Evolutionary conservation across 2,329 filamentous ascomycete species (phyloP), one percentile per base, ranked within the genome.

Genomic region (Endothia cerciana): DNA sequence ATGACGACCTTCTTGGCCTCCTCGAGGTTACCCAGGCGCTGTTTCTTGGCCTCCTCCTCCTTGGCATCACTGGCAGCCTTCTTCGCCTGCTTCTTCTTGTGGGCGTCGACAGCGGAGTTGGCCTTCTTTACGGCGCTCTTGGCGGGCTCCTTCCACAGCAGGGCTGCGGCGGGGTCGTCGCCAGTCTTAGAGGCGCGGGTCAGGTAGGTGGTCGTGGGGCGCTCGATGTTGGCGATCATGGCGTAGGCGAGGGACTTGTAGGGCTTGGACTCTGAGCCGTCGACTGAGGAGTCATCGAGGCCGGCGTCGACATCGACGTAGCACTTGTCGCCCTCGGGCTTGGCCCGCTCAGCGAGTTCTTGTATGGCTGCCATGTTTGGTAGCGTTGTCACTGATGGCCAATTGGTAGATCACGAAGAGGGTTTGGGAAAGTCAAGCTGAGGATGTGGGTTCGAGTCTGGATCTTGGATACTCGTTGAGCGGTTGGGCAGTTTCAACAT

Each of bases 71-170:
- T 81, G 74, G 93, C 89, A 71, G 89, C 85, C 77, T 91, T 91
- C 80, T 93, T 93, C 72, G 87, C 87, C 55, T 90, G 85, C 84
- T 97, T 97, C 85, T 93, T 94, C 85, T 92, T 91, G 78, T 92
- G 88, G 70, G 85, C 83, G 71, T 93, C 91, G 70, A 88, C 88
- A 70, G 88, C 88, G 77, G 88, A 89, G 81, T 87, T 87, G 4
- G 90, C 91, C 80, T 96, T 96, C 83, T 97, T 97, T 75, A 93
- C 78, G 28, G 92, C 92, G 67, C 90, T 91, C 82, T 95, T 96
- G 68, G 91, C 89, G 25, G 88, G 90, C 64, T 90, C 89, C 81
- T 94, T 94, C 91, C 90, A 97, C 72, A 88, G 85, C 70, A 89
- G 78, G 70, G 87, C 85, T 63, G 84, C 84, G 63, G 84, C 82